Evolutionary conservation across 2,329 filamentous ascomycete genomes (phyloP).

Genomic region (Fusarium algeriense): DNA sequence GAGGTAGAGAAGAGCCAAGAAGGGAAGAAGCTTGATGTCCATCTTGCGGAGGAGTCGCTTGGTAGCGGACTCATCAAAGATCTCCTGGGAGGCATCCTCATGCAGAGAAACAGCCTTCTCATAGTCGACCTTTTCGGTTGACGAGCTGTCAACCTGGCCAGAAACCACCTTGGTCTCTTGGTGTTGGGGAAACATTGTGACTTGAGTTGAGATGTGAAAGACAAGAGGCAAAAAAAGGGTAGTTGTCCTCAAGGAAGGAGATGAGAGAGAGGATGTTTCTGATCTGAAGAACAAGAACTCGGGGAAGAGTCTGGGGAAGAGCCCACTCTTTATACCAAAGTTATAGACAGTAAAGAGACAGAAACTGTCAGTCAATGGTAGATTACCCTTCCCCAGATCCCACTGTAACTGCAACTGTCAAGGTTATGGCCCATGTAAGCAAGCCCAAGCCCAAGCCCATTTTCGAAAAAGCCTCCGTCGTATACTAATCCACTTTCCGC

Average conservation of each 20-base stretch:
- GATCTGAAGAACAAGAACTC: conserved; percentile 40
- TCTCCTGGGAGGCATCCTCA: conserved; percentile 40
- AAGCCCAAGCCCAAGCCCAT: conserved; percentile 10
- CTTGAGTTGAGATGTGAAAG: background rate
- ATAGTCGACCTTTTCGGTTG: conserved; percentile 46
- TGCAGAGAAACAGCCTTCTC: conserved; percentile 46
- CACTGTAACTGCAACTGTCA: conserved; percentile 17
- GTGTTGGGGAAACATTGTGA: conserved; percentile 38
- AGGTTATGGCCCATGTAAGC: conserved; percentile 3
- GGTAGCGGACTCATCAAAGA: conserved; percentile 55
- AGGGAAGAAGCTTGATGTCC: conserved; percentile 68
- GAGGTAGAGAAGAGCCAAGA: conserved; percentile 70
- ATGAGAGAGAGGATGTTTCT: conserved; percentile 41
- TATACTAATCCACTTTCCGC: conserved; percentile 26
- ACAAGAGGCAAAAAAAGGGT: conserved; percentile 2
- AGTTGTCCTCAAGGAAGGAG: conserved; percentile 28
- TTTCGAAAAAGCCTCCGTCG: conserved; percentile 37
- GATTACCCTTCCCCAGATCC: conserved; percentile 23
- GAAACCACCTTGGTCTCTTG: conserved; percentile 21
- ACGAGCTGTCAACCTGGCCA: conserved; percentile 41
- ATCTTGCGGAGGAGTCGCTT: conserved; percentile 65
- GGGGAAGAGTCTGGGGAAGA: conserved; percentile 41
- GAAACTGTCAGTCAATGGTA: background rate
- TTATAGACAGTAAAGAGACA: background rate
- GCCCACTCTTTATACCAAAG: conserved; percentile 35